Base-by-base conservation (phyloP, 768 basidiomycete genomes). In the Rhodosporidiobolus odoratus region DNA sequence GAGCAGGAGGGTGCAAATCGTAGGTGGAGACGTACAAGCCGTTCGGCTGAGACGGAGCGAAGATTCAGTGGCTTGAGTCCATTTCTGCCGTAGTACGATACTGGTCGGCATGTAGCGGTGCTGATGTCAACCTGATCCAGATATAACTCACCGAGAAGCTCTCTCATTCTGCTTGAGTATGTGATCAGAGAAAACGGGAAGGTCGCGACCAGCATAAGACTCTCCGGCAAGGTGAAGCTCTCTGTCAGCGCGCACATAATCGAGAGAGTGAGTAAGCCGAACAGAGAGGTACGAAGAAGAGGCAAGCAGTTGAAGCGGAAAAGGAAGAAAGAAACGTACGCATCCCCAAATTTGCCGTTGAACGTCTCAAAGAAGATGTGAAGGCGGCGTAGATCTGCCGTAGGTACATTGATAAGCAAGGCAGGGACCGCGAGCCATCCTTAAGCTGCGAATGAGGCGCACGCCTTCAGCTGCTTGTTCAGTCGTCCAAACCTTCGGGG, bases 121-220 rank as follows among this genome's bases (percentile, higher is more conserved):
- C n/a, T n/a, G n/a, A n/a, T n/a, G n/a, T n/a, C n/a, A n/a, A n/a
- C n/a, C n/a, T n/a, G n/a, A n/a, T n/a, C n/a, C 23, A 15, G 10
- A 23, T n/a, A 19, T 16, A 10, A 48, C 50, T 23, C 16, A 66
- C 65, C 45, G 15, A 0, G 45, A n/a, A 1, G 57, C 45, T 10
- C 37, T 37, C 30, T 60, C 57, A 50, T 75, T 76, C 56, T 75
- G 72, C 45, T 71, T 52, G 37, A 75, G 30, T 37, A 76, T 74
- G 67, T 73, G 72, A 61, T 76, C 74, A 2, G 75, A 62, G 25
- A 76, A 76, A 21, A 75, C 47, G 8, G 74, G 74, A 37, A 75
- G 71, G 67, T 76, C 75, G 4, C 76, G 72, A 0, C 76, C 74
- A 1, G 69, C 73, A 62, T 69, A 74, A 1, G 58, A 62, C 53